Percentiles rank a stretch among this genome's conserved stretches.
Evolutionary conservation across 257 asterid species (phyloP).

Genomic region (Jasminum sambac): DNA sequence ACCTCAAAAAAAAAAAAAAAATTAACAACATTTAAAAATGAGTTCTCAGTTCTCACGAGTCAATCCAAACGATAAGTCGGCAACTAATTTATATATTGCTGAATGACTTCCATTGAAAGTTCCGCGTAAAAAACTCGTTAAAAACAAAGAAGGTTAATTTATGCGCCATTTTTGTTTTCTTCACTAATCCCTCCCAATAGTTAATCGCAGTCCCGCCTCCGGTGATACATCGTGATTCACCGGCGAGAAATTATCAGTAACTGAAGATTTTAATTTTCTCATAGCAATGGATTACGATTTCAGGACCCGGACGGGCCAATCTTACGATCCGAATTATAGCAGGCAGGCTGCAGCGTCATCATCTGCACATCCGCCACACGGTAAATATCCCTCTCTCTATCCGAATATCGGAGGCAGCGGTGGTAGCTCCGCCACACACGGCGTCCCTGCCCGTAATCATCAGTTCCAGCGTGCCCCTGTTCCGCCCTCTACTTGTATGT

Average conservation of each 20-base stretch:
- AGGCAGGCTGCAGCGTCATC: constrained; percentile 39
- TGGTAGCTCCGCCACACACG: constrained; percentile 29
- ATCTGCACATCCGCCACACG: constrained; percentile 39
- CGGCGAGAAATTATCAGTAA: background rate
- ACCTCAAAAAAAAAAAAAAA: no score
- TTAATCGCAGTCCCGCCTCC: background rate
- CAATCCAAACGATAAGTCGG: no score
- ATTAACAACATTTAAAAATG: no score
- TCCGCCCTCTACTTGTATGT: constrained; percentile 44
- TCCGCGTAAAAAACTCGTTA: no score
- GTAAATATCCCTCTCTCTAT: constrained; percentile 40
- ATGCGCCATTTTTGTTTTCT: background rate
- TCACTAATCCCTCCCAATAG: background rate
- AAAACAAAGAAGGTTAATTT: no score
- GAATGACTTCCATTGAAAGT: no score
- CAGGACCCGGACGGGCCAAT: constrained; percentile 35
- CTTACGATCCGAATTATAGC: constrained; percentile 40
- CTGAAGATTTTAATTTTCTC: background rate
- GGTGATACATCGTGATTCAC: background rate
- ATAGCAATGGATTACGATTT: constrained; percentile 52
- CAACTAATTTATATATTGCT: no score
- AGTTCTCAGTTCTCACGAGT: no score
- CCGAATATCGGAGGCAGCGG: constrained; percentile 51
- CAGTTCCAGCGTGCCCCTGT: constrained; percentile 48
- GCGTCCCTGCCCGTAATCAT: constrained; percentile 38